Conservation (phyloP, 495 filamentous ascomycete species). For the Penicillium macrosclerotiorum region DNA sequence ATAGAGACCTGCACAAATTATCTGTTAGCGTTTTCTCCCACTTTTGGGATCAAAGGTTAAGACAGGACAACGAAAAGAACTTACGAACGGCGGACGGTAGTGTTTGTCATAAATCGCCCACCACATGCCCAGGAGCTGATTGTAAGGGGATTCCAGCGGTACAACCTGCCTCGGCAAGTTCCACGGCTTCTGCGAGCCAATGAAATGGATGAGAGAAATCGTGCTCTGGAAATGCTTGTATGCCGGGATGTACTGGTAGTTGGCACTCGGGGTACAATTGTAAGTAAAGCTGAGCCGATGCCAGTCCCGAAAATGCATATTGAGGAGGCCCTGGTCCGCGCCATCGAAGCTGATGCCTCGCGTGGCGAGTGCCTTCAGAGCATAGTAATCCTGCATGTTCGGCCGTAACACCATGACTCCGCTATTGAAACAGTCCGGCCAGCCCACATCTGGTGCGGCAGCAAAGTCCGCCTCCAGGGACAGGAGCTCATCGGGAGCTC, state of each 20-base stretch:
- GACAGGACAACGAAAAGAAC: conserved; percentile 4
- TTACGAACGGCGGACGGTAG: conserved; percentile 51
- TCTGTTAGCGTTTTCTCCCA: too few species aligned
- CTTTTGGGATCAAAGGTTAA: neutral
- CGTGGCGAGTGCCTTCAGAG: conserved; percentile 77
- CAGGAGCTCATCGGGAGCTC: conserved; percentile 92
- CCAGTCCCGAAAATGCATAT: conserved; percentile 88
- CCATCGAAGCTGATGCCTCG: conserved; percentile 93
- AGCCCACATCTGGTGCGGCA: conserved; percentile 92
- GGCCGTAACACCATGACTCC: conserved; percentile 90
- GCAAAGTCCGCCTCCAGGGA: conserved; percentile 73
- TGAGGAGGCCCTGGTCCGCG: conserved; percentile 93
- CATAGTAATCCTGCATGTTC: conserved; percentile 82
- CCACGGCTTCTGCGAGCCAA: conserved; percentile 91
- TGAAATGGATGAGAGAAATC: conserved; percentile 90
- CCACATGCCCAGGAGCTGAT: conserved; percentile 80
- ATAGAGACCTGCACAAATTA: conserved; percentile 23
- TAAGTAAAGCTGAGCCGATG: conserved; percentile 91
- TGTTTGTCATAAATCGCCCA: conserved; percentile 91
- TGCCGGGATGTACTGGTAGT: conserved; percentile 93
- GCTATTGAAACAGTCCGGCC: conserved; percentile 98
- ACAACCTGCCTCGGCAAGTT: conserved; percentile 59
- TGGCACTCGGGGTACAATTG: conserved; percentile 91
- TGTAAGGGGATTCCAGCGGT: conserved; percentile 62
- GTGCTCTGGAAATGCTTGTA: conserved; percentile 87